These are phyloP conservation scores for Penicillium psychrofluorescens DNA, from an alignment of 495 filamentous ascomycete genomes.

Conservation along the genomic window DNA sequence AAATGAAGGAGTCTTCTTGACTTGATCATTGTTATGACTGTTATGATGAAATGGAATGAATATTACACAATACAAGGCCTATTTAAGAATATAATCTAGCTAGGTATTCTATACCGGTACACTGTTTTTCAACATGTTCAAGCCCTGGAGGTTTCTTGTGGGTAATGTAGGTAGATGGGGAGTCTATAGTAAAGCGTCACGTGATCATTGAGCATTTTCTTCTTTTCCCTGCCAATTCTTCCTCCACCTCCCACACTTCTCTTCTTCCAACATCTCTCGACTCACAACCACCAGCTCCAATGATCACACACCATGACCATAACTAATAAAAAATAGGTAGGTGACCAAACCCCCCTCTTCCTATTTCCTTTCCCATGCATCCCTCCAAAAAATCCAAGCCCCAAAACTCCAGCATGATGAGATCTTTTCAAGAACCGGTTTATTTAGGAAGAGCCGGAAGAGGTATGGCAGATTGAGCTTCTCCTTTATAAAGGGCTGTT, in stretches of 20 bases:
- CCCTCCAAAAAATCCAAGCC: neutral
- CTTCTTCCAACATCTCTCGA: neutral
- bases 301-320: neutral
- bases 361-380: no score
- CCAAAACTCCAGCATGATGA: slow-evolving; percentile 35
- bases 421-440: slow-evolving; percentile 35
- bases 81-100: no score
- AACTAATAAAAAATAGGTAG: slow-evolving; percentile 1
- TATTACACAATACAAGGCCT: no score
- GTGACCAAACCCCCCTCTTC: neutral
- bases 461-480: slow-evolving; percentile 31
- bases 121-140: no score
- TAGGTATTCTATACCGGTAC: no score
- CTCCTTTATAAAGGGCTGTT: slow-evolving; percentile 4
- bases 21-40: neutral
- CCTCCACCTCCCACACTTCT: neutral
- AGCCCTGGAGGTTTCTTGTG: no score
- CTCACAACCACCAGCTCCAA: slow-evolving; percentile 2
- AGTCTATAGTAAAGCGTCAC: neutral
- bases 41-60: neutral
- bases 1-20: slow-evolving; percentile 56
- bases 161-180: neutral
- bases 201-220: slow-evolving; percentile 1
- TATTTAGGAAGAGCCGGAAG: slow-evolving; percentile 49
- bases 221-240: slow-evolving; percentile 5